phyloP scores from a whole-genome alignment of 2,329 filamentous ascomycete genomes.

The Curvularia spicifera region DNA sequence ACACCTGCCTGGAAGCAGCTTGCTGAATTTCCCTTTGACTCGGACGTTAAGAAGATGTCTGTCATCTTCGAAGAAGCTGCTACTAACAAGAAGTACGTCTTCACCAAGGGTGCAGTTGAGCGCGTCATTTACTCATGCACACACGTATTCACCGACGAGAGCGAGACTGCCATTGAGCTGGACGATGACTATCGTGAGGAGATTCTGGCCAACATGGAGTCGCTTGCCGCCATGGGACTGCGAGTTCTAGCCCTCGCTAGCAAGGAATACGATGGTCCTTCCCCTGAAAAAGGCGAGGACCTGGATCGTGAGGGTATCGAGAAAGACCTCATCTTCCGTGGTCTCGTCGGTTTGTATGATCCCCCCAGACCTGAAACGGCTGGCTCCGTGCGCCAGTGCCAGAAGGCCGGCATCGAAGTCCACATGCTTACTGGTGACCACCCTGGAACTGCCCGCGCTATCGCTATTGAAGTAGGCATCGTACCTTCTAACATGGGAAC shows the following conservation, averaged over 20 bases:
- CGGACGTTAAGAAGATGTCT: conserved; percentile 76
- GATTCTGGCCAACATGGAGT: conserved; percentile 72
- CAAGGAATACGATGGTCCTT: conserved; percentile 45
- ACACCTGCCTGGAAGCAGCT: conserved; percentile 45
- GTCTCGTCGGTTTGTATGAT: conserved; percentile 83
- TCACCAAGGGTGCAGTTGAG: conserved; percentile 73
- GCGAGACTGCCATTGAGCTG: conserved; percentile 47
- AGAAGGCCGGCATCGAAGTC: conserved; percentile 55
- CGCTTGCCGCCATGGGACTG: conserved; percentile 69
- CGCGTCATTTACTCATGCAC: conserved; percentile 70
- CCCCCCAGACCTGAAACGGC: conserved; percentile 82
- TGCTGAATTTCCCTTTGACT: conserved; percentile 75
- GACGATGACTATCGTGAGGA: conserved; percentile 61
- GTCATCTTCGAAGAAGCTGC: conserved; percentile 62
- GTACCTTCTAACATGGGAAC: conserved; percentile 38
- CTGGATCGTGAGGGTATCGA: conserved; percentile 69
- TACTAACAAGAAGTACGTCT: conserved; percentile 54
- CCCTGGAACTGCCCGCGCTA: conserved; percentile 46
- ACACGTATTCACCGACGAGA: conserved; percentile 54
- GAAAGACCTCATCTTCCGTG: conserved; percentile 72
- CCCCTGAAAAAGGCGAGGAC: conserved; percentile 53
- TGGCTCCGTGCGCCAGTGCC: conserved; percentile 54
- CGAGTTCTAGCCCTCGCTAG: conserved; percentile 72
- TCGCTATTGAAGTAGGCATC: conserved; percentile 57
- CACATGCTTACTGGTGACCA: conserved; percentile 59